Evolutionary conservation across 179 eudicot genomes (phyloP).

Genomic region (Silene coronaria): DNA sequence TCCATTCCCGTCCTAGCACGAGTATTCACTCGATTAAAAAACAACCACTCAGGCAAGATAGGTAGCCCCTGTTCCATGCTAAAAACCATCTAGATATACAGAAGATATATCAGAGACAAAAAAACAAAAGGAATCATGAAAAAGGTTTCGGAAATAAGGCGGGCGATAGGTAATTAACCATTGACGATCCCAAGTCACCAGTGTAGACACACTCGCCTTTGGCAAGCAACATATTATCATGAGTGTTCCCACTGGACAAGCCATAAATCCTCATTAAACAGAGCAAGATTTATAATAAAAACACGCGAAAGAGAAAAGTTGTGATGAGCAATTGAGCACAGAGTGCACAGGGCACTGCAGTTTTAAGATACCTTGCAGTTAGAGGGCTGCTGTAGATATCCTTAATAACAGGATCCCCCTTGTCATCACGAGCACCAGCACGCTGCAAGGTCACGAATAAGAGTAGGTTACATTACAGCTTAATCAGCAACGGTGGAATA

Average conservation of each 20-base stretch:
- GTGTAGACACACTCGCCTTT: conserved; percentile 88
- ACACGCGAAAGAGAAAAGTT: background rate
- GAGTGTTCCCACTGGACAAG: conserved; percentile 68
- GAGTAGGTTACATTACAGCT: background rate
- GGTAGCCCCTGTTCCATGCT: conserved; percentile 99
- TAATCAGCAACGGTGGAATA: background rate
- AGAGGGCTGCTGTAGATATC: conserved; percentile 81
- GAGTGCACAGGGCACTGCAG: background rate
- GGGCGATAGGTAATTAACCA: conserved; percentile 48
- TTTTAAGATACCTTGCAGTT: conserved; percentile 65
- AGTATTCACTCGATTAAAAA: conserved; percentile 76
- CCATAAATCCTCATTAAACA: conserved; percentile 1
- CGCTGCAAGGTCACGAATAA: conserved; percentile 40
- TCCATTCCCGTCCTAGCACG: conserved; percentile 83
- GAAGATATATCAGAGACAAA: conserved; percentile 12
- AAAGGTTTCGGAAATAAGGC: background rate
- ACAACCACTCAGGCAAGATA: conserved; percentile 75
- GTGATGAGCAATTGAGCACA: background rate
- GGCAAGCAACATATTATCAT: conserved; percentile 82
- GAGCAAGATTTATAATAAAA: conserved; percentile 1
- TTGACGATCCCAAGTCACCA: conserved; percentile 89
- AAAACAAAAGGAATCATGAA: background rate
- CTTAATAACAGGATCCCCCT: conserved; percentile 74
- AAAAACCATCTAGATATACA: conserved; percentile 62
- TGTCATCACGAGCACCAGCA: conserved; percentile 94